Base-by-base conservation (phyloP, 148 eudicot genomes). In the Cornus florida region DNA sequence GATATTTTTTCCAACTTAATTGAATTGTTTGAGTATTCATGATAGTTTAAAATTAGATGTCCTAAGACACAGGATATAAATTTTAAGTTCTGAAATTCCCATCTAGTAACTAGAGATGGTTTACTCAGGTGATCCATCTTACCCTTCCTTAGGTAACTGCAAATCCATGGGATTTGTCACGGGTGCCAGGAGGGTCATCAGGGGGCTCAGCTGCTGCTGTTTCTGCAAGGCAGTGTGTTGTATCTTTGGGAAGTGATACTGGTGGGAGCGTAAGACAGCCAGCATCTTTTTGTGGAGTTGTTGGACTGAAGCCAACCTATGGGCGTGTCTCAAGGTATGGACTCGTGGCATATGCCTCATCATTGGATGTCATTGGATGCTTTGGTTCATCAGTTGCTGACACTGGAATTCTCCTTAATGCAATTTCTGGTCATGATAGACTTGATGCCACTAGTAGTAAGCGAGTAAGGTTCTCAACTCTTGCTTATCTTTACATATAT, bases 261-360 rank as follows among this genome's bases (percentile, higher is more conserved):
- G 99, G 99, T 81, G 99, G 99, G 75, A 97, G 99, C 87, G 99
- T 94, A 10, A 92, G 98, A 80, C 99, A 97, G 78, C 99, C 99
- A 3, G 99, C 99, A 60, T 94, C 99, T 7, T 94, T 96, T 87
- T 96, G 99, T 79, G 99, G 98, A 17, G 97, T 96, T 78, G 99
- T 96, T 71, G 99, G 99, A 57, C 87, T 96, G 80, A 96, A 96
- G 86, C 99, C 99, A 68, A 97, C 99, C 10, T 94, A 97, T 82
- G 99, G 99, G 14, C 99, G 98, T 76, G 96, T 97, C 62, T 97
- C 99, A 23, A 92, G 99, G 86, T 97, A 91, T 81, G 99, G 99
- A 35, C 99, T 97, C 39, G 92, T 97, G 88, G 95, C 99, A 71
- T 97, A 97, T 90, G 98, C 99, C 22, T 97, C 99, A 75, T 97